Percentiles rank a stretch among this genome's conserved stretches.
phyloP scores from a whole-genome alignment of 306 rosid genomes.

The Senna tora region DNA sequence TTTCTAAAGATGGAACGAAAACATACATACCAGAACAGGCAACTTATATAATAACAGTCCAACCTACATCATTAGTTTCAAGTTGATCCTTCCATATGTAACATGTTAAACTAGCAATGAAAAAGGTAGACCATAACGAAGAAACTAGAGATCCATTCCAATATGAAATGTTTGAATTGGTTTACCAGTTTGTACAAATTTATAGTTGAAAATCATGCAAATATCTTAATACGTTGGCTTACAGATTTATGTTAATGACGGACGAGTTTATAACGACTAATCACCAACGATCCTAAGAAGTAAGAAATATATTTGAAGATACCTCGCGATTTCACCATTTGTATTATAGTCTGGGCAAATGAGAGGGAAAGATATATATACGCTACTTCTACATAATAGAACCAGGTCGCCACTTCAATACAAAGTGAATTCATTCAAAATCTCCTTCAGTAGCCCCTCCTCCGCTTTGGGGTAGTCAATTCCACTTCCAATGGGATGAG shows the following conservation, averaged over 20 bases:
- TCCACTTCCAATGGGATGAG: constrained; percentile 2
- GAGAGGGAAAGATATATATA: constrained; percentile 74
- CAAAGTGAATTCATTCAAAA: neutral
- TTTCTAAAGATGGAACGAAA: too few relatives aligned
- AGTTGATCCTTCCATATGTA: neutral
- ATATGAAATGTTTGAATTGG: neutral
- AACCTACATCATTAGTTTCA: too few relatives aligned
- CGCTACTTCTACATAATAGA: neutral
- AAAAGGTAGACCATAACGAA: neutral
- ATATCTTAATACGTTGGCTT: neutral
- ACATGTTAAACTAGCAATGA: neutral
- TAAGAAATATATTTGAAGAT: too few relatives aligned
- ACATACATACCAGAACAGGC: too few relatives aligned
- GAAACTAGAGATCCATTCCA: neutral
- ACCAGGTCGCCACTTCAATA: neutral
- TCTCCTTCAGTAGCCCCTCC: constrained; percentile 5
- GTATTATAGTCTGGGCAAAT: constrained; percentile 97
- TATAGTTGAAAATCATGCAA: neutral
- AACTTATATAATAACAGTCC: too few relatives aligned
- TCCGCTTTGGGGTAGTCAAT: constrained; percentile 18
- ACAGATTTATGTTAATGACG: neutral
- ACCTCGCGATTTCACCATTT: constrained; percentile 69
- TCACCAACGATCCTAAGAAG: too few relatives aligned
- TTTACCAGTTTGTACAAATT: neutral
- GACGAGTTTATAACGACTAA: neutral